These are phyloP conservation scores for Solanum pinnatisectum DNA, from an alignment of 257 asterid genomes.

Conservation along the genomic window DNA sequence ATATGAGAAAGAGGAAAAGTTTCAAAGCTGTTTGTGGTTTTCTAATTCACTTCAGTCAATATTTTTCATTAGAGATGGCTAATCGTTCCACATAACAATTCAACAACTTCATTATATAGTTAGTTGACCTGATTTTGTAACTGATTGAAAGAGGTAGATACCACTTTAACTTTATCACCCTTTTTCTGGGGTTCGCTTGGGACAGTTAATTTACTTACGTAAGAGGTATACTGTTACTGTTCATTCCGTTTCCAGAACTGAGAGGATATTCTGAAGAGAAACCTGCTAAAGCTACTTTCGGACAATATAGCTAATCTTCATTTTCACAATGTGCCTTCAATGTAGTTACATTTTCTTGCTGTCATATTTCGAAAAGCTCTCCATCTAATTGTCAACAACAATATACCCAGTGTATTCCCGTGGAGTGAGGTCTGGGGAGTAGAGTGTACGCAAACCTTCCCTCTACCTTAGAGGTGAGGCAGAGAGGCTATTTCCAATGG, in stretches of 20 bases:
- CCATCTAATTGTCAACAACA: neutral
- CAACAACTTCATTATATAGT: neutral
- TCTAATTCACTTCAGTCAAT: neutral
- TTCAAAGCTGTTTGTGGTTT: neutral
- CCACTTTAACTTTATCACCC: neutral
- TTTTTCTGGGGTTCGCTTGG: neutral
- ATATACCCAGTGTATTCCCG: neutral
- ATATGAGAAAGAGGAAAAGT: neutral
- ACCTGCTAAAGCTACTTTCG: neutral
- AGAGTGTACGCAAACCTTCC: neutral
- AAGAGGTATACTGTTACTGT: neutral
- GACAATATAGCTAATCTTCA: neutral
- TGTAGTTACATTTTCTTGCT: neutral
- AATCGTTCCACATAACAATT: neutral
- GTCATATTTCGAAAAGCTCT: neutral
- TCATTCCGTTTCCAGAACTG: neutral
- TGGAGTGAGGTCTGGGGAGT: neutral
- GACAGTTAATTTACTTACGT: neutral
- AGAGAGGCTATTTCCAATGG: neutral
- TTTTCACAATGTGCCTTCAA: neutral
- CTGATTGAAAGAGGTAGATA: neutral
- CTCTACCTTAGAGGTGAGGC: neutral
- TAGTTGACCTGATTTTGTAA: neutral
- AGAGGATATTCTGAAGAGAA: neutral
- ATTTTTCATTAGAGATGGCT: neutral